phyloP scores from a whole-genome alignment of 257 asterid species.

The Ilex asprella region DNA sequence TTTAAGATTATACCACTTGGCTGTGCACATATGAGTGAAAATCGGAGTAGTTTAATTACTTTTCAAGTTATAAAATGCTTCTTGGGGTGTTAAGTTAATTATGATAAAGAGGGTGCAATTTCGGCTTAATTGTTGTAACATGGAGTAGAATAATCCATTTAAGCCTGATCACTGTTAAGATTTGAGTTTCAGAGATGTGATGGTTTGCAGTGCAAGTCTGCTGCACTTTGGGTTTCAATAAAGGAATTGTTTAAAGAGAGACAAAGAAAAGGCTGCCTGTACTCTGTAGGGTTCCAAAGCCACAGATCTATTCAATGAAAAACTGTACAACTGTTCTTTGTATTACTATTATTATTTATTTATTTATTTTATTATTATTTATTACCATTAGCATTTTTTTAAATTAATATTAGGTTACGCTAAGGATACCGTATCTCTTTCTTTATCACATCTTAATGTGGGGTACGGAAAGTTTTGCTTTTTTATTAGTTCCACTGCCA shows the following conservation, averaged over 20 bases:
- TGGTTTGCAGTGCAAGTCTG: constrained; percentile 12
- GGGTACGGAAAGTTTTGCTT: too few species aligned
- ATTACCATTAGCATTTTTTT: not conserved
- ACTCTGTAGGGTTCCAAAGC: not conserved
- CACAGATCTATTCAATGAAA: not conserved
- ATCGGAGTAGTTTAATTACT: too few species aligned
- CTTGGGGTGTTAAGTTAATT: not conserved
- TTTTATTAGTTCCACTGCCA: too few species aligned
- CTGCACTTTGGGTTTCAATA: constrained; percentile 11
- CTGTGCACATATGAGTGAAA: not conserved
- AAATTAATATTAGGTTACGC: not conserved
- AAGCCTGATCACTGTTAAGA: constrained; percentile 22
- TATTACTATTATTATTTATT: not conserved
- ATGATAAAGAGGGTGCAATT: not conserved
- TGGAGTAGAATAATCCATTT: not conserved
- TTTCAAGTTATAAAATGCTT: too few species aligned
- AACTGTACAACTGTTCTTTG: not conserved
- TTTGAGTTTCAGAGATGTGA: constrained; percentile 28
- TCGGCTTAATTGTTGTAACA: not conserved
- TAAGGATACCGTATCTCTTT: too few species aligned
- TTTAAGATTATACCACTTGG: not conserved
- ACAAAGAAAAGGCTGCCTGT: constrained; percentile 4
- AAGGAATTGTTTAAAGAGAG: not conserved
- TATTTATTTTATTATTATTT: not conserved
- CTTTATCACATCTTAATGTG: too few species aligned